phyloP scores from a whole-genome alignment of 2,329 filamentous ascomycete species.

The Aspergillus novoparasiticus region DNA sequence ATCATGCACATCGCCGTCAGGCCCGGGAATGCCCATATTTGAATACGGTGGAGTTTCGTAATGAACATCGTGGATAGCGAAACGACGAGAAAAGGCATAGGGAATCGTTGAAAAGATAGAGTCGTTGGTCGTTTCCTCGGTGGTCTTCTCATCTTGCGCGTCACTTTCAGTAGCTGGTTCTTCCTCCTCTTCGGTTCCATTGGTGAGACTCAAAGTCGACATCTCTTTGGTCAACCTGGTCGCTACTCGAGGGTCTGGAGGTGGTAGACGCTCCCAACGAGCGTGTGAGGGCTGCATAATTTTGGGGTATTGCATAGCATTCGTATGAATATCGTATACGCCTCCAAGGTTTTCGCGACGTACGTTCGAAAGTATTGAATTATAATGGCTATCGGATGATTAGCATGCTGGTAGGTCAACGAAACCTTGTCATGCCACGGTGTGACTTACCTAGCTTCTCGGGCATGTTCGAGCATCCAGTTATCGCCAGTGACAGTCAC shows the following conservation, averaged over 20 bases:
- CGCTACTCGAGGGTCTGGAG: constrained; percentile 37
- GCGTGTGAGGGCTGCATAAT: constrained; percentile 89
- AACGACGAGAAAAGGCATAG: constrained; percentile 62
- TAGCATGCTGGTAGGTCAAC: constrained; percentile 4
- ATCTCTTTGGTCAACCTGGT: constrained; percentile 35
- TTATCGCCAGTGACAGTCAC: constrained; percentile 90
- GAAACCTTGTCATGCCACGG: background rate
- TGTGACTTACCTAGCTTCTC: constrained; percentile 75
- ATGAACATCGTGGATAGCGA: constrained; percentile 63
- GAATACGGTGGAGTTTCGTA: constrained; percentile 61
- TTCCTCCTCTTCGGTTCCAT: constrained; percentile 28
- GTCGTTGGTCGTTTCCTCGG: constrained; percentile 18
- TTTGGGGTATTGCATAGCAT: constrained; percentile 82
- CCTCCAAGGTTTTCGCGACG: constrained; percentile 72
- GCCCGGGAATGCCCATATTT: constrained; percentile 61
- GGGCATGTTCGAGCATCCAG: constrained; percentile 94
- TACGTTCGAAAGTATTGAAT: constrained; percentile 69
- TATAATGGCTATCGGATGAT: constrained; percentile 69
- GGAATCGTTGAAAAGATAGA: constrained; percentile 57
- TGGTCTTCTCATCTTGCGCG: constrained; percentile 10
- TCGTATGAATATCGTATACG: constrained; percentile 93
- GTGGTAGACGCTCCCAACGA: constrained; percentile 72
- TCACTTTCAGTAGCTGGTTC: constrained; percentile 13
- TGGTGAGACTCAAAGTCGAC: constrained; percentile 38
- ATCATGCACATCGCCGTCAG: constrained; percentile 41